phyloP scores from a whole-genome alignment of 73 alveolate species.

The Blepharisma stoltei region DNA sequence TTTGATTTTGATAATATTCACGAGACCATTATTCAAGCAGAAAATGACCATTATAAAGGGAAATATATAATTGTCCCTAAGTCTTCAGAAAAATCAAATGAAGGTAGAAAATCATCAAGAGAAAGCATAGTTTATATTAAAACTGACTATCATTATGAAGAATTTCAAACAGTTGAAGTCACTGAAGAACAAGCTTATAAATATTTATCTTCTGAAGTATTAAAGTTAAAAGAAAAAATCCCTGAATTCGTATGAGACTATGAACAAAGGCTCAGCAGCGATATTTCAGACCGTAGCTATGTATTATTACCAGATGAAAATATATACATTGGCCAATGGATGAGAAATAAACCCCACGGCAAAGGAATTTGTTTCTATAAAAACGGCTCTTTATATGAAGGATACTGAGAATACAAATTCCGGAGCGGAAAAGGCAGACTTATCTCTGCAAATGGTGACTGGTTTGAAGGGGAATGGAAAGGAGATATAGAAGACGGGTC shows the following conservation, averaged over 20 bases:
- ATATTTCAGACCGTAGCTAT: neutral
- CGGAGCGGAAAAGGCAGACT: constrained; percentile 20
- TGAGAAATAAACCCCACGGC: constrained; percentile 20
- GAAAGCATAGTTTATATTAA: neutral
- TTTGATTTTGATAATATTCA: neutral
- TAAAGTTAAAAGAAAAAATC: neutral
- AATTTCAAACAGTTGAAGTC: no score
- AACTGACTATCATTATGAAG: neutral
- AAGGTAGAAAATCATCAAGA: neutral
- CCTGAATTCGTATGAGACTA: neutral
- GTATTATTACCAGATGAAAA: neutral
- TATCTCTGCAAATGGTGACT: constrained; percentile 2
- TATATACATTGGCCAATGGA: constrained; percentile 10
- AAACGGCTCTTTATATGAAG: constrained; percentile 18
- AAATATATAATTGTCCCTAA: neutral
- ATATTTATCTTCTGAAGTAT: neutral
- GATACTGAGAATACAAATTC: neutral
- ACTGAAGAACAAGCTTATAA: neutral
- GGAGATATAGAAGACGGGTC: constrained; percentile 7
- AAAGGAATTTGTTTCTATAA: neutral
- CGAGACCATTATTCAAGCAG: neutral
- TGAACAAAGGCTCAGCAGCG: neutral
- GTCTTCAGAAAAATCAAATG: neutral
- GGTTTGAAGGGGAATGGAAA: constrained; percentile 34
- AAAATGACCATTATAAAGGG: neutral